Conservation (phyloP, 2,329 filamentous ascomycete genomes). For the Fulvia fulva region DNA sequence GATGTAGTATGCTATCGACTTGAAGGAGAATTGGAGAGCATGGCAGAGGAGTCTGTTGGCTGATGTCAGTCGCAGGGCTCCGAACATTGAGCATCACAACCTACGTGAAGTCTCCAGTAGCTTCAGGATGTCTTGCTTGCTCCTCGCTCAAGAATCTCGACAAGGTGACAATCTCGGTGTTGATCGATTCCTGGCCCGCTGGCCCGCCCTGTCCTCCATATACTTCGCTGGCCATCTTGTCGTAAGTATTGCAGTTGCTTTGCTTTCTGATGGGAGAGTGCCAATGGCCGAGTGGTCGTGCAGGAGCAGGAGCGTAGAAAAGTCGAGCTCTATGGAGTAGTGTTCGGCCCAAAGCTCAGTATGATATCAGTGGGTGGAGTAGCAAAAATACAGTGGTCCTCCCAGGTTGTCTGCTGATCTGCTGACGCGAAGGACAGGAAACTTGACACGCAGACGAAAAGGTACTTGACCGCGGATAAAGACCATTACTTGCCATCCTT, state of each 20-base stretch:
- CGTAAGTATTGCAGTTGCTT: background rate
- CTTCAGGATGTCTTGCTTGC: conserved; percentile 87
- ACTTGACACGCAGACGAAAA: conserved; percentile 1
- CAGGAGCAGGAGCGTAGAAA: background rate
- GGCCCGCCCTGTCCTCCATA: conserved; percentile 14
- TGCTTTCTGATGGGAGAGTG: background rate
- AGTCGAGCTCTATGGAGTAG: conserved; percentile 1
- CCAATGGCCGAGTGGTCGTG: background rate
- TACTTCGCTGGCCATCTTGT: conserved; percentile 3
- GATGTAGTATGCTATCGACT: conserved; percentile 99
- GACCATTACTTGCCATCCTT: conserved; percentile 10
- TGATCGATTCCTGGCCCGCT: conserved; percentile 67
- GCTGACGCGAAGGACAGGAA: conserved; percentile 3
- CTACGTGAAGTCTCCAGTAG: conserved; percentile 97
- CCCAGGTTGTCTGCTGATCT: background rate
- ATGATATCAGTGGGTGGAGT: conserved; percentile 31
- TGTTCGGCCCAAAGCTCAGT: conserved; percentile 12
- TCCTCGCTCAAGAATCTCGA: conserved; percentile 95
- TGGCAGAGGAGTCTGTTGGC: conserved; percentile 78
- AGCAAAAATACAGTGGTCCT: background rate
- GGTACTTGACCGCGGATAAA: conserved; percentile 12
- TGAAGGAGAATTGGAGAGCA: conserved; percentile 98
- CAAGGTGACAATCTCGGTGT: conserved; percentile 92
- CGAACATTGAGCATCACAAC: conserved; percentile 33
- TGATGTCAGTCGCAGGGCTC: conserved; percentile 17